A percentile compares a stretch with the other conserved stretches of the same genome.
Conservation (phyloP, 257 asterid genomes). For the Fraxinus pennsylvanica region DNA sequence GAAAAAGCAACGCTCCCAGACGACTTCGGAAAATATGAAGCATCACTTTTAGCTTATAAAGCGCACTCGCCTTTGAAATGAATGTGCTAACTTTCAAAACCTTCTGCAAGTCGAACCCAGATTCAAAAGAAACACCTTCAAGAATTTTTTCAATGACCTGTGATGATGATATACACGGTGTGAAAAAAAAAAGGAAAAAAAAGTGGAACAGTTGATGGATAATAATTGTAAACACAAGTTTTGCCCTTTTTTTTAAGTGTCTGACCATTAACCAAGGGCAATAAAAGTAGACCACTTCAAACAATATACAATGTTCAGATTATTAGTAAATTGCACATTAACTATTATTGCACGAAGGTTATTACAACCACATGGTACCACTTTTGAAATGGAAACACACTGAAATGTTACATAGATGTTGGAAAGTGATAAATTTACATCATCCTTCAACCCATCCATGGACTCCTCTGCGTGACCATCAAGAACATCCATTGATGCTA, state of each 20-base stretch:
- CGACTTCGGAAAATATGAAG: constrained; percentile 88
- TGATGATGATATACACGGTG: constrained; percentile 1
- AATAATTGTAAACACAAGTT: too few species aligned
- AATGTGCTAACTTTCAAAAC: constrained; percentile 58
- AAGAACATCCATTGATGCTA: constrained; percentile 62
- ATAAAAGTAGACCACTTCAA: not conserved
- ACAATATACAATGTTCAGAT: not conserved
- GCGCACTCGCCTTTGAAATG: constrained; percentile 53
- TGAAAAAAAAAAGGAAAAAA: not conserved
- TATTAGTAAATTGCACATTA: too few species aligned
- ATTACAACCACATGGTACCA: not conserved
- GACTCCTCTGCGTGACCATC: constrained; percentile 39
- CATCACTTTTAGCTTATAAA: constrained; percentile 60
- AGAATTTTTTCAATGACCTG: constrained; percentile 70
- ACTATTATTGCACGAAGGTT: too few species aligned
- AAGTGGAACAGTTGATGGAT: not conserved
- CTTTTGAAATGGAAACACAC: constrained; percentile 11
- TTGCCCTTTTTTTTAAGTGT: too few species aligned
- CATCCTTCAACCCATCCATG: constrained; percentile 53
- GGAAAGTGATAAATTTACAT: constrained; percentile 47
- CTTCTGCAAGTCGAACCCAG: constrained; percentile 72
- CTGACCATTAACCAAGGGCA: not conserved
- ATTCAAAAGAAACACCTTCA: constrained; percentile 74
- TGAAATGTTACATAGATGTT: not conserved
- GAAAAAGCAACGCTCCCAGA: constrained; percentile 86